Evolutionary conservation across 2,329 filamentous ascomycete species (phyloP), one percentile per base, ranked within the genome.

Genomic region (Fusarium zealandicum): DNA sequence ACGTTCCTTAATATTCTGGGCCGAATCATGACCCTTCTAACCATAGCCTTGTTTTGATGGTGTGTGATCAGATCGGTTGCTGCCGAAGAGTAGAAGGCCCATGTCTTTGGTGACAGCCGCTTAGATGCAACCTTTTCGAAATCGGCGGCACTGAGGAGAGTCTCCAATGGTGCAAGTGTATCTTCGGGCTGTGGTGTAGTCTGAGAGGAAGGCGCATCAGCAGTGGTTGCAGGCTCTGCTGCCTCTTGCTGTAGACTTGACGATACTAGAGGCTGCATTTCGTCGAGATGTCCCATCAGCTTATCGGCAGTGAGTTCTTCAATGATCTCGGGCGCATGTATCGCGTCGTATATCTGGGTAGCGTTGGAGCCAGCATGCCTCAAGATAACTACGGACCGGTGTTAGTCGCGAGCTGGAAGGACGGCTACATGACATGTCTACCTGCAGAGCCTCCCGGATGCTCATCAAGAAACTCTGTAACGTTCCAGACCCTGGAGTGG

Each of bases 401-500:
- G 18, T 61, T 10, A 55, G 16, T 22, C 16, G 10, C 3, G 4
- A 4, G 9, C 10, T 4, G 12, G 5, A 30, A 3, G 27, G 27
- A 11, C 27, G 10, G 9, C 27, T 11, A 30, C 10, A 10, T 30
- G 27, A 10, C 10, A 30, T 10, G 27, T 30, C 25, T 13, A 70
- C 72, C 73, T 72, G 55, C 65, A 5, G 69, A 59, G 2, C 75
- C 75, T 9, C 75, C 75, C 1, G 74, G 74, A 32, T 76, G 74
- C 33, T 70, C 64, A 20, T 69, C 61, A 13, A 87, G 76, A 63
- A 90, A 90, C 2, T 84, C 80, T 3, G 86, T 88, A 40, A 91
- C 75, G 68, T 91, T 86, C 79, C 87, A 90, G 22, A 90, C 85
- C 64, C 82, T 81, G 38, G 82, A 81, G 69, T 90, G 82, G 17